These are phyloP conservation scores for Medicago arabica DNA, from an alignment of 306 rosid genomes.

Conservation along the genomic window DNA sequence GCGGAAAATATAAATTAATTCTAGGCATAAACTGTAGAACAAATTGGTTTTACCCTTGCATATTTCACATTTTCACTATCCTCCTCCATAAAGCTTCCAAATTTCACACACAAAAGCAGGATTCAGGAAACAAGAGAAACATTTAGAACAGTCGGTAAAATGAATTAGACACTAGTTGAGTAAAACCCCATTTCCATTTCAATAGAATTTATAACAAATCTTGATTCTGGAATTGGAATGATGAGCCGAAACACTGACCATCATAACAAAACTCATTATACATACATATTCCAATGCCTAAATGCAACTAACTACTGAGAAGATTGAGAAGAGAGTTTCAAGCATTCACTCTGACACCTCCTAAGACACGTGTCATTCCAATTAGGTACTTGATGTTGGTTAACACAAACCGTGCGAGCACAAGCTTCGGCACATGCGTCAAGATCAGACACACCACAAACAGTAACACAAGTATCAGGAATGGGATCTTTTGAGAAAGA, in stretches of 20 bases:
- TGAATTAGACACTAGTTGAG: not conserved
- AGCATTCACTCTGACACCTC: slow-evolving; percentile 96
- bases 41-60: not conserved
- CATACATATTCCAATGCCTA: slow-evolving; percentile 3
- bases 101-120: not conserved
- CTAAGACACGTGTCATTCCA: slow-evolving; percentile 91
- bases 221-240: slow-evolving; percentile 29
- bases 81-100: slow-evolving; percentile 22
- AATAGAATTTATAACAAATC: slow-evolving; percentile 20
- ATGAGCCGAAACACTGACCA: slow-evolving; percentile 32
- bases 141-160: not conserved
- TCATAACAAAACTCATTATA: slow-evolving; percentile 22
- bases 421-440: slow-evolving; percentile 97
- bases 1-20: no score
- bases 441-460: slow-evolving; percentile 88
- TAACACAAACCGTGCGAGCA: slow-evolving; percentile 89
- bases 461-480: slow-evolving; percentile 95
- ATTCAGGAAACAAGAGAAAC: slow-evolving; percentile 20
- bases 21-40: no score
- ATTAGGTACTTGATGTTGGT: slow-evolving; percentile 92
- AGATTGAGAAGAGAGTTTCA: slow-evolving; percentile 76
- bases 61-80: slow-evolving; percentile 1
- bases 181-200: slow-evolving; percentile 32
- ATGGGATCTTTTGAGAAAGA: slow-evolving; percentile 94
- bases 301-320: slow-evolving; percentile 50